phyloP scores from a whole-genome alignment of 257 asterid genomes.

The Buddleja alternifolia region DNA sequence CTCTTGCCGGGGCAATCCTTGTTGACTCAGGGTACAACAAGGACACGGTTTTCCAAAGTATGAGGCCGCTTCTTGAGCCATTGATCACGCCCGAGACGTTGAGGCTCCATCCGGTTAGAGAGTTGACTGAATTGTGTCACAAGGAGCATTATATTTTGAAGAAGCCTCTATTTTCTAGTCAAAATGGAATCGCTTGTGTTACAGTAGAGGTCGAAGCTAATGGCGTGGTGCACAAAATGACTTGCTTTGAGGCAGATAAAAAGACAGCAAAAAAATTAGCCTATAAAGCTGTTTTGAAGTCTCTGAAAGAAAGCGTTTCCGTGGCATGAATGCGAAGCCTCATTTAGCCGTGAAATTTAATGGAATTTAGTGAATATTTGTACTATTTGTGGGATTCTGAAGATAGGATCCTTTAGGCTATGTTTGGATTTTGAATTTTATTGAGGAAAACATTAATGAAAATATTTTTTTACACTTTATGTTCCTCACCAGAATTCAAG shows the following conservation, averaged over 20 bases:
- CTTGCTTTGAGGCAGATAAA: constrained; percentile 40
- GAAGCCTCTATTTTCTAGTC: constrained; percentile 23
- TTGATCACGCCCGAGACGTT: constrained; percentile 68
- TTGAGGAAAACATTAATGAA: too few relatives aligned
- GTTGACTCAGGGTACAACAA: constrained; percentile 70
- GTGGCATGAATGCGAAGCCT: too few relatives aligned
- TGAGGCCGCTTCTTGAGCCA: constrained; percentile 83
- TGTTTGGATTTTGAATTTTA: not conserved
- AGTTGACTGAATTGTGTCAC: constrained; percentile 62
- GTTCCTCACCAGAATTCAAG: too few relatives aligned
- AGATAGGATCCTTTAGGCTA: too few relatives aligned
- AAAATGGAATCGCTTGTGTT: constrained; percentile 36
- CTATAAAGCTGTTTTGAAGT: constrained; percentile 49
- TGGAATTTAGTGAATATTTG: too few relatives aligned
- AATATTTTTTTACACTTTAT: too few relatives aligned
- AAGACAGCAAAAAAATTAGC: constrained; percentile 57
- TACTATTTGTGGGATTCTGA: too few relatives aligned
- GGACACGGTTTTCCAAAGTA: constrained; percentile 50
- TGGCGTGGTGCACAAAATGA: constrained; percentile 41
- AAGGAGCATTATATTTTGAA: constrained; percentile 39
- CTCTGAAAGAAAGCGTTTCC: constrained; percentile 33
- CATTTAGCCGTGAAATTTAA: not conserved
- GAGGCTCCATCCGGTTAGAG: constrained; percentile 69
- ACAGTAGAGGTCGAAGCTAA: constrained; percentile 63
- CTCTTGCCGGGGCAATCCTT: constrained; percentile 77